These are phyloP conservation scores for Barbarea vulgaris DNA, from an alignment of 345 rosid genomes.

Conservation along the genomic window DNA sequence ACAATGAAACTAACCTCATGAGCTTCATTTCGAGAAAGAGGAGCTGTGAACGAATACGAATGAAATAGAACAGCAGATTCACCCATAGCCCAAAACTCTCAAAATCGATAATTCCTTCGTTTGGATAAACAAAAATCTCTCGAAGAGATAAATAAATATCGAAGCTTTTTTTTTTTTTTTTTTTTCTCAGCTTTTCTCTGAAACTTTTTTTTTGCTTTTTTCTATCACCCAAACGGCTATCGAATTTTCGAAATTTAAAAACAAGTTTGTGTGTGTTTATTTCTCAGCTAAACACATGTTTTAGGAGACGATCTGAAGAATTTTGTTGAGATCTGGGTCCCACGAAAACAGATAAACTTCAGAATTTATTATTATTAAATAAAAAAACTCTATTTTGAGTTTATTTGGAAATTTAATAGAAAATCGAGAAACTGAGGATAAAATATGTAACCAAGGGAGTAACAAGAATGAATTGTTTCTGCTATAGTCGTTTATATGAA, in stretches of 20 bases:
- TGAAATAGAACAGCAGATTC: conserved; percentile 79
- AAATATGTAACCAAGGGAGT: conserved; percentile 10
- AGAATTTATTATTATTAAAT: neutral
- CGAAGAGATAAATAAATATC: neutral
- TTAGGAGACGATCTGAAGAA: neutral
- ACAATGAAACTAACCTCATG: conserved; percentile 54
- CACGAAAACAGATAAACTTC: neutral
- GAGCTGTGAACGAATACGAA: conserved; percentile 65
- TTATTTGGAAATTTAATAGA: neutral
- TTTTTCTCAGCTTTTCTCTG: neutral
- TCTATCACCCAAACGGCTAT: conserved; percentile 9
- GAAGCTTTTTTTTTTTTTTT: neutral
- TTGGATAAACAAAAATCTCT: neutral
- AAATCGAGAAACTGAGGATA: neutral
- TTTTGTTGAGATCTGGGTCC: conserved; percentile 25
- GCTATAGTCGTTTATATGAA: conserved; percentile 33
- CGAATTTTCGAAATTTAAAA: conserved; percentile 14
- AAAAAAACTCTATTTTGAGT: neutral
- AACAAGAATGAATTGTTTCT: conserved; percentile 23
- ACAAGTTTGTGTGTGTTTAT: neutral
- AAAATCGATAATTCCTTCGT: neutral
- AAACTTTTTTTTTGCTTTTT: neutral
- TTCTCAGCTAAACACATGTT: conserved; percentile 8
- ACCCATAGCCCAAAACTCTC: conserved; percentile 51
- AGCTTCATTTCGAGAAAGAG: conserved; percentile 53